These are phyloP conservation scores for Candida glaebosa DNA, from an alignment of 805 yeast species.

Conservation along the genomic window DNA sequence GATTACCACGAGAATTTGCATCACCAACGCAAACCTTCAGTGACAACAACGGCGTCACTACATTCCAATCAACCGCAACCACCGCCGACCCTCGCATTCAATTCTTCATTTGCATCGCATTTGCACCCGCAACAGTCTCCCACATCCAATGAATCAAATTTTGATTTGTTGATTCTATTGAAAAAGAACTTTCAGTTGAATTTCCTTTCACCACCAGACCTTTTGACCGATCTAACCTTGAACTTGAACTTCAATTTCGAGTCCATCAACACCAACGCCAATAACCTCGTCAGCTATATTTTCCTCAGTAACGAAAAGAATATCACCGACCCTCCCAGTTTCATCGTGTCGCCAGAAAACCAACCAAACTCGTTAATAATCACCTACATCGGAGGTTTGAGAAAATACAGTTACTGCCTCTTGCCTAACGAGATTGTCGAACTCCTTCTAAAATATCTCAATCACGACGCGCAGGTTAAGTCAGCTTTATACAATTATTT, in stretches of 20 bases:
- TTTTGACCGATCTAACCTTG: conserved; percentile 29
- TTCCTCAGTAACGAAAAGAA: conserved; percentile 19
- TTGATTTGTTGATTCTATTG: conserved; percentile 28
- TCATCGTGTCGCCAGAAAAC: conserved; percentile 25
- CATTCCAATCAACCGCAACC: background rate
- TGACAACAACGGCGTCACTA: background rate
- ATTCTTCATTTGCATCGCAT: background rate
- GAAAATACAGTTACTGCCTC: conserved; percentile 37
- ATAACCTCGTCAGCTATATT: conserved; percentile 17
- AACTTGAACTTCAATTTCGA: conserved; percentile 33
- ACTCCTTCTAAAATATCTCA: conserved; percentile 19
- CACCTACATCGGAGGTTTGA: conserved; percentile 38
- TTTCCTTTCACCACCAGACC: conserved; percentile 32
- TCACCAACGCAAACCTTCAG: background rate
- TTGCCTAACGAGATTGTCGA: conserved; percentile 29
- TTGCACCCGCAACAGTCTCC: conserved; percentile 9
- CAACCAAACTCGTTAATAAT: conserved; percentile 27
- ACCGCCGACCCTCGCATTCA: background rate
- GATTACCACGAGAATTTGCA: background rate
- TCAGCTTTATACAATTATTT: conserved; percentile 16
- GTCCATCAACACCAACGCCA: conserved; percentile 18
- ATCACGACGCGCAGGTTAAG: conserved; percentile 13
- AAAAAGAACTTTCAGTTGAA: conserved; percentile 36
- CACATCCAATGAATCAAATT: conserved; percentile 16
- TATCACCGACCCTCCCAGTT: conserved; percentile 23